These are phyloP conservation scores for Phytophthora melonis DNA, from an alignment of 352 stramenopile genomes.

Conservation along the genomic window DNA sequence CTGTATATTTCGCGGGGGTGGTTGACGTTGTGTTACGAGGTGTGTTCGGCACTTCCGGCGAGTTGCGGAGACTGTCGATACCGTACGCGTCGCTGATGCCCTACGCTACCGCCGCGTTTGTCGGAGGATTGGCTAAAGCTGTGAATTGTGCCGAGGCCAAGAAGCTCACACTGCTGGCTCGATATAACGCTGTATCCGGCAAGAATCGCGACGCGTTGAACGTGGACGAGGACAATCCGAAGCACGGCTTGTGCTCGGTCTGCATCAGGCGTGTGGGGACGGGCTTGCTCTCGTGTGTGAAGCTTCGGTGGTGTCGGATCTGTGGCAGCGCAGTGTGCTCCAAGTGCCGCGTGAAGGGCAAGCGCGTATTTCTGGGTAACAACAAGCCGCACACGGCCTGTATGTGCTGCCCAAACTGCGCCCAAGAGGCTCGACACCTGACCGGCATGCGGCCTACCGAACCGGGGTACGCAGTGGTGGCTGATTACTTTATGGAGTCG, in stretches of 20 bases:
- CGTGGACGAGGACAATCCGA: constrained; percentile 19
- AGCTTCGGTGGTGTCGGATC: constrained; percentile 41
- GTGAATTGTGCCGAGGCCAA: constrained; percentile 48
- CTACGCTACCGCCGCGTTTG: constrained; percentile 40
- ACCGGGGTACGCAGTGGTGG: constrained; percentile 31
- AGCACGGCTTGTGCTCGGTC: constrained; percentile 34
- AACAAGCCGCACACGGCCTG: constrained; percentile 22
- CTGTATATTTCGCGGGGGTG: constrained; percentile 45
- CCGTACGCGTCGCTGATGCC: constrained; percentile 32
- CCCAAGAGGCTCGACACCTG: constrained; percentile 41
- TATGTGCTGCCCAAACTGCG: constrained; percentile 42
- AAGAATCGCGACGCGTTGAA: constrained; percentile 33
- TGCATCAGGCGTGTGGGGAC: constrained; percentile 32
- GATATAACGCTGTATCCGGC: constrained; percentile 29
- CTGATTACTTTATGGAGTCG: constrained; percentile 30
- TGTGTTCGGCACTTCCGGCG: constrained; percentile 41
- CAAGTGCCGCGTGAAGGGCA: constrained; percentile 55
- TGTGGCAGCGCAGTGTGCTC: constrained; percentile 49
- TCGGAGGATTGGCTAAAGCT: constrained; percentile 34
- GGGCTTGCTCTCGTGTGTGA: constrained; percentile 20
- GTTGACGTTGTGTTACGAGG: constrained; percentile 44
- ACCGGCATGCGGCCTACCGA: constrained; percentile 25
- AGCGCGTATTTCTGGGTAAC: constrained; percentile 44
- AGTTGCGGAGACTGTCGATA: constrained; percentile 34
- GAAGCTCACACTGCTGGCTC: constrained; percentile 48